Percentiles rank a stretch among this genome's conserved stretches.
phyloP scores from a whole-genome alignment of 2,329 filamentous ascomycete species.

The Hypomyces perniciosus region DNA sequence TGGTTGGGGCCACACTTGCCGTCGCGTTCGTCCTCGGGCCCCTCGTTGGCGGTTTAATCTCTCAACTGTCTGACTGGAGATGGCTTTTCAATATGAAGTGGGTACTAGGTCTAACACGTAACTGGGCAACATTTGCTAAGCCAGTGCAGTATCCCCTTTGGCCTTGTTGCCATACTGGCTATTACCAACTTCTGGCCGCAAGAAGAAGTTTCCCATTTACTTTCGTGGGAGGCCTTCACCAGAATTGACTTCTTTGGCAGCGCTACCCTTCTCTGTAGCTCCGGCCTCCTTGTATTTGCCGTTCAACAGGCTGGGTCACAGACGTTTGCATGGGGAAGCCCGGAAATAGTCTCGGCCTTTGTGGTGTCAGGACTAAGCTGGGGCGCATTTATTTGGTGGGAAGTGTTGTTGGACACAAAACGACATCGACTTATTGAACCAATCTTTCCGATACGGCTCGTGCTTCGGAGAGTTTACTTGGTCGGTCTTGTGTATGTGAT shows the following conservation, averaged over 20 bases:
- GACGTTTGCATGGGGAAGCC: constrained; percentile 45
- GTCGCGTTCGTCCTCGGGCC: constrained; percentile 54
- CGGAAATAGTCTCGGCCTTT: constrained; percentile 44
- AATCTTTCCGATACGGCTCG: constrained; percentile 48
- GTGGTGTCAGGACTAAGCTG: constrained; percentile 42
- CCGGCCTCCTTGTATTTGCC: constrained; percentile 49
- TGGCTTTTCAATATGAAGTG: constrained; percentile 60
- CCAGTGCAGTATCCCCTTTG: constrained; percentile 42
- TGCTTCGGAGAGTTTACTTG: constrained; percentile 44
- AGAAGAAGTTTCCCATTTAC: constrained; percentile 28
- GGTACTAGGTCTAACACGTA: too few species aligned
- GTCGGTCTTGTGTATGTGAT: constrained; percentile 42
- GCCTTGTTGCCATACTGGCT: constrained; percentile 38
- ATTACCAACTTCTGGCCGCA: constrained; percentile 43
- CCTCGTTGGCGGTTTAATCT: constrained; percentile 50
- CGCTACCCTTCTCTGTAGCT: constrained; percentile 44
- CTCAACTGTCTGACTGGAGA: constrained; percentile 48
- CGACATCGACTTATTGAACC: constrained; percentile 40
- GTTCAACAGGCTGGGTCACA: constrained; percentile 52
- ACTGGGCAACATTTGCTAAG: constrained; percentile 10
- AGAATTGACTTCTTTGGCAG: constrained; percentile 50
- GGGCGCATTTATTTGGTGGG: constrained; percentile 46
- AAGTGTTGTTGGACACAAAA: constrained; percentile 37
- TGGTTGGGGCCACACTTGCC: constrained; percentile 51
- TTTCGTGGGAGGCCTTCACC: constrained; percentile 37